Conservation (phyloP, 345 rosid genomes). For the Brassica incana region DNA sequence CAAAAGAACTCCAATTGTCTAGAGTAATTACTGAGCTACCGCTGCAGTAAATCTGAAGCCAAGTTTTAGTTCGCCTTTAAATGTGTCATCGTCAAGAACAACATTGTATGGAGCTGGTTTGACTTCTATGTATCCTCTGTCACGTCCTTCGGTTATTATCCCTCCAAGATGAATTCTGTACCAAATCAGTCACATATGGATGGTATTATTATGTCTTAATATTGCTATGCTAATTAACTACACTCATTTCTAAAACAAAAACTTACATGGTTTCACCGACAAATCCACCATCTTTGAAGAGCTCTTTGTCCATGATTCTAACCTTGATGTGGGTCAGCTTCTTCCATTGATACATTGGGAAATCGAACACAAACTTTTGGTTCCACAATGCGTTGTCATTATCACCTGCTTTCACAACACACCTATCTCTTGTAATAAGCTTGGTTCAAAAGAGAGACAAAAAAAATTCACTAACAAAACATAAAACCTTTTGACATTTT, state of each 20-base stretch:
- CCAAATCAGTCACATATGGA: not conserved
- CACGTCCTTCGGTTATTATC: constrained; percentile 59
- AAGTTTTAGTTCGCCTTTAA: constrained; percentile 61
- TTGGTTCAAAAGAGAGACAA: not conserved
- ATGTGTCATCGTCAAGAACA: constrained; percentile 72
- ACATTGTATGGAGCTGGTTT: constrained; percentile 67
- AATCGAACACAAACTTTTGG: constrained; percentile 72
- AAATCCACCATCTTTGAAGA: constrained; percentile 57
- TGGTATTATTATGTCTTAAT: constrained; percentile 1
- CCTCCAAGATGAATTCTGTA: constrained; percentile 71
- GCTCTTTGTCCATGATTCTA: constrained; percentile 65
- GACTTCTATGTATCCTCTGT: constrained; percentile 53
- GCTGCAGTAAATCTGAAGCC: constrained; percentile 62
- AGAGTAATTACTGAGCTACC: constrained; percentile 35
- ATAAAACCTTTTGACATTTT: constrained; percentile 66
- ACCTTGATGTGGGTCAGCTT: constrained; percentile 54
- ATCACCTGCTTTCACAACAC: constrained; percentile 44
- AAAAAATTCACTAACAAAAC: not conserved
- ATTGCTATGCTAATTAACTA: not conserved
- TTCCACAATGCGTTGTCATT: constrained; percentile 69
- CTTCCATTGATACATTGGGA: constrained; percentile 54
- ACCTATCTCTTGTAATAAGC: not conserved
- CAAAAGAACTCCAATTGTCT: not conserved
- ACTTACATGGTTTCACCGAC: constrained; percentile 76
- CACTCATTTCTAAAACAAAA: not conserved